phyloP scores from a whole-genome alignment of 2,329 filamentous ascomycete genomes.

The Monilinia fructicola region DNA sequence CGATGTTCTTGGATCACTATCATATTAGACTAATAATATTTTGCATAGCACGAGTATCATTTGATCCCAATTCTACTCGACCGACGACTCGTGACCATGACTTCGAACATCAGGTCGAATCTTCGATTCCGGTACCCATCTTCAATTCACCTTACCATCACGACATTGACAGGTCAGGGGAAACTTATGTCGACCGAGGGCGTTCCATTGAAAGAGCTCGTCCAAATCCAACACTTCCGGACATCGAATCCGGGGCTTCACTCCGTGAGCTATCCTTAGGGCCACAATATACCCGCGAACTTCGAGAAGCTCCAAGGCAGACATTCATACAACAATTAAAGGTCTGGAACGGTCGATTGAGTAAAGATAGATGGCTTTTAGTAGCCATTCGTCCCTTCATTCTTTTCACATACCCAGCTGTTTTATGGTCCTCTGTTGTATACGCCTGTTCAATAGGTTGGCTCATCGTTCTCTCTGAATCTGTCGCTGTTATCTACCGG shows the following conservation, averaged over 20 bases:
- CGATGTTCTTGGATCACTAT: neutral
- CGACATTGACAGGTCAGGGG: slow-evolving; percentile 30
- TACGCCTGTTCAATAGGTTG: slow-evolving; percentile 90
- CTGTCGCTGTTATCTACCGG: slow-evolving; percentile 77
- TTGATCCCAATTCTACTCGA: slow-evolving; percentile 3
- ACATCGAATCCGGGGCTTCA: neutral
- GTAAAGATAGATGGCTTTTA: slow-evolving; percentile 74
- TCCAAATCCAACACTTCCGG: neutral
- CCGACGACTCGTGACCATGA: slow-evolving; percentile 10
- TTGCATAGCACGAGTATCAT: slow-evolving; percentile 9
- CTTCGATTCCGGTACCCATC: slow-evolving; percentile 37
- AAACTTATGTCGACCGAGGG: slow-evolving; percentile 26
- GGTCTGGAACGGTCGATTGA: slow-evolving; percentile 76
- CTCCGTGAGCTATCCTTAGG: slow-evolving; percentile 11
- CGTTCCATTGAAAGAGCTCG: slow-evolving; percentile 1
- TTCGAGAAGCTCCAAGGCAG: slow-evolving; percentile 65
- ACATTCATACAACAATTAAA: slow-evolving; percentile 73
- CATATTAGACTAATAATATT: neutral
- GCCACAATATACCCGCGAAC: slow-evolving; percentile 64
- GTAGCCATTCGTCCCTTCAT: slow-evolving; percentile 80
- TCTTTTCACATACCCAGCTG: slow-evolving; percentile 80
- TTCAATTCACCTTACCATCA: slow-evolving; percentile 43
- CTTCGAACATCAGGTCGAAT: neutral
- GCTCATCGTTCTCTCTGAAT: slow-evolving; percentile 93
- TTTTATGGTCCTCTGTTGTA: slow-evolving; percentile 83